Evolutionary conservation across 1,284 basidiomycete genomes (phyloP), one percentile per base, ranked within the genome.

Genomic region (Leccinum angustisporum): DNA sequence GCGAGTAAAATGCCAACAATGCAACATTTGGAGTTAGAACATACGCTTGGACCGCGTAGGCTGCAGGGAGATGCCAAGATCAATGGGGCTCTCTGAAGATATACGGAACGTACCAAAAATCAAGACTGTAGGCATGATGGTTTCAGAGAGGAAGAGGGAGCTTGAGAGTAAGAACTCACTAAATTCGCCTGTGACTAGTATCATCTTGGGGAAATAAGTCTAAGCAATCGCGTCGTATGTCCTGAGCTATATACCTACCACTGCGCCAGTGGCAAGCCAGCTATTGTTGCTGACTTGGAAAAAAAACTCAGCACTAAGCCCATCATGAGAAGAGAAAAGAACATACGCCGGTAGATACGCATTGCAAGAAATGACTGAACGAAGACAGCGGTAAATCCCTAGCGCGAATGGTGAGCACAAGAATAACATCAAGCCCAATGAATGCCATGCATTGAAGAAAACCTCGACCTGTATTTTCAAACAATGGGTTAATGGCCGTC

Each of bases 171-270:
- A n/a, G 1, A n/a, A 67, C 79, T 60, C 67, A 84, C 86, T 75
- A 61, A 87, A 85, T 73, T 86, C 83, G 14, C 75, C 80, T 4
- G 80, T 54, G 25, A 86, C 80, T 16, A 87, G 63, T 6, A 18
- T 0, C 65, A 76, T 64, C 73, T 73, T 43, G n/a, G 10, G 25
- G 43, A 36, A 36, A 25, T 11, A 31, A 9, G 10, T n/a, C 2
- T 69, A 8, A 72, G 54, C 6, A 21, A 57, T 31, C 0, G 10
- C 1, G 1, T 33, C 16, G 18, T 7, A 5, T 5, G 16, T 40
- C 14, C 4, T 21, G 11, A 36, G 34, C 5, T 5, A 14, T 13
- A 3, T 4, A 63, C 71, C n/a, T 58, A 75, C 68, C 36, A 75
- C 74, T 1, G 63, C 59, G 27, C 61, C 46, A n/a, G 74, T 74